Conservation (phyloP, 768 basidiomycete genomes). For the Pleurotus pulmonarius region DNA sequence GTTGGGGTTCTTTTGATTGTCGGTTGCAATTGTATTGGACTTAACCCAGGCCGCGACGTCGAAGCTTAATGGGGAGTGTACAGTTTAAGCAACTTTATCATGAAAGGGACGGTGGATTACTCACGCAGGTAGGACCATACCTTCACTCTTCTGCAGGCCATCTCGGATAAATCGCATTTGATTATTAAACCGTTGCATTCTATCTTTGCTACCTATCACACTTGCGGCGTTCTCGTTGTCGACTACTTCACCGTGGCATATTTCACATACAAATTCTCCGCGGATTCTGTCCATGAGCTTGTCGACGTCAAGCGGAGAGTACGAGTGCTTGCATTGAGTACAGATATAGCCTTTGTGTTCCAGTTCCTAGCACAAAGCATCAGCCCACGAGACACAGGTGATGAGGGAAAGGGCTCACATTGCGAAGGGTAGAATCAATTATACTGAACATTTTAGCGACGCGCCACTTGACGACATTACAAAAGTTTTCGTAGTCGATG, state of each 20-base stretch:
- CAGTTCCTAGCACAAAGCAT: slow-evolving; percentile 62
- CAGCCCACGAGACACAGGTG: neutral
- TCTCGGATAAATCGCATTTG: slow-evolving; percentile 88
- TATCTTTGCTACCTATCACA: slow-evolving; percentile 81
- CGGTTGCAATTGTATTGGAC: slow-evolving; percentile 61
- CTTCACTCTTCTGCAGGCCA: slow-evolving; percentile 84
- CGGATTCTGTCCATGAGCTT: slow-evolving; percentile 70
- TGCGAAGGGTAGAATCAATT: slow-evolving; percentile 86
- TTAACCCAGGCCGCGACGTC: slow-evolving; percentile 84
- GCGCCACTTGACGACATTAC: slow-evolving; percentile 97
- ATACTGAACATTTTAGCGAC: slow-evolving; percentile 88
- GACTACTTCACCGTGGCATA: slow-evolving; percentile 80
- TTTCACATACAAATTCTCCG: slow-evolving; percentile 78
- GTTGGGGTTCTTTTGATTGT: slow-evolving; percentile 52
- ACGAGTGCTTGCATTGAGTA: slow-evolving; percentile 80
- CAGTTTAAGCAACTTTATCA: neutral
- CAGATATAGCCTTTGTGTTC: slow-evolving; percentile 98
- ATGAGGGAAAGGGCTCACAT: slow-evolving; percentile 45
- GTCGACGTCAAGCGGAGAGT: slow-evolving; percentile 82
- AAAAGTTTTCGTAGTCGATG: slow-evolving; percentile 92
- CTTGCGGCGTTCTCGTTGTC: slow-evolving; percentile 92
- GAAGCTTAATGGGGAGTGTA: slow-evolving; percentile 42
- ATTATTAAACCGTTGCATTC: slow-evolving; percentile 93
- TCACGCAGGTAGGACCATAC: slow-evolving; percentile 80
- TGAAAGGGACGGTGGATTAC: slow-evolving; percentile 22